Percentiles rank a stretch among this genome's conserved stretches.
Evolutionary conservation across 176 grass and related monocot genomes (phyloP).

Genomic region (Melocanna baccifera): DNA sequence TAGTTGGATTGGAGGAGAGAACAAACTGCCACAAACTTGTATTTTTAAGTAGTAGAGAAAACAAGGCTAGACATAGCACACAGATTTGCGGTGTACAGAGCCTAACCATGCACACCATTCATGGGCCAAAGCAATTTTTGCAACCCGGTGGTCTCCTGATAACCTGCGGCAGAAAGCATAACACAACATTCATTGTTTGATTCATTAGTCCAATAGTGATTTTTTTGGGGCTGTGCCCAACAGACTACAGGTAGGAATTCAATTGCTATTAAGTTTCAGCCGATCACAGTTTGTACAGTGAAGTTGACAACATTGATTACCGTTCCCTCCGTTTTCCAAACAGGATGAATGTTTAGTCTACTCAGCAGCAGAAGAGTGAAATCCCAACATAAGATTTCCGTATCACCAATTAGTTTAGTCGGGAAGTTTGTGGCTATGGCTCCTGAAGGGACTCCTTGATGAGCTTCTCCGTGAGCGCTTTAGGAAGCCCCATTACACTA

Average conservation of each 20-base stretch:
- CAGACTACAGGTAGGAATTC: neutral
- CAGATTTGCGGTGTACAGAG: neutral
- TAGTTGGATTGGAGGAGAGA: too few relatives aligned
- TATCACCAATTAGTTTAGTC: constrained; percentile 5
- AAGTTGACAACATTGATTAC: neutral
- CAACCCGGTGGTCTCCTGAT: neutral
- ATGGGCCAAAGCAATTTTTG: neutral
- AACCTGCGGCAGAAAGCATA: neutral
- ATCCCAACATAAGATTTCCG: neutral
- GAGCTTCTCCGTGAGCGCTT: constrained; percentile 78
- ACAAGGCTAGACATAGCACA: neutral
- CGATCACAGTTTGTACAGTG: neutral
- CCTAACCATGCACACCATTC: neutral
- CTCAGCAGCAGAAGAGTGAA: neutral
- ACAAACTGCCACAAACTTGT: too few relatives aligned
- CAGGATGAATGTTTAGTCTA: neutral
- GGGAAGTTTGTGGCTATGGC: constrained; percentile 6
- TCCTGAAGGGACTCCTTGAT: constrained; percentile 67
- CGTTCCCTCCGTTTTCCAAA: neutral
- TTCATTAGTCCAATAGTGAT: neutral
- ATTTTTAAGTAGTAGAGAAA: too few relatives aligned
- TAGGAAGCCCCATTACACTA: constrained; percentile 89
- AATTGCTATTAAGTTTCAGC: neutral
- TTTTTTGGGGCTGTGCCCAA: neutral
- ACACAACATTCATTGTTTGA: neutral